These are phyloP conservation scores for Cylindrotheca fusiformis DNA, from an alignment of 108 stramenopile genomes.

Conservation along the genomic window DNA sequence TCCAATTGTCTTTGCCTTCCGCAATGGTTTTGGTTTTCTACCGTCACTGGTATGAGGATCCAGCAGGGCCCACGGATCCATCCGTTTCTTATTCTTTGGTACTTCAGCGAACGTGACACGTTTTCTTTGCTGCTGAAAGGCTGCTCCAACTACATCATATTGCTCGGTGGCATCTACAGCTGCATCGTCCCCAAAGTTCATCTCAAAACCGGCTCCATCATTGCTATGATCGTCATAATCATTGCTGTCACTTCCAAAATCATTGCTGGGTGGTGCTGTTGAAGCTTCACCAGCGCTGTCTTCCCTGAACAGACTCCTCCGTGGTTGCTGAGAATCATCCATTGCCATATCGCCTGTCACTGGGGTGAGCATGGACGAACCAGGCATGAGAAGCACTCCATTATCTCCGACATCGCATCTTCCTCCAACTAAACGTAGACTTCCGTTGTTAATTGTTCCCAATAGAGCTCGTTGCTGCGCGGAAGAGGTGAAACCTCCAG, in stretches of 20 bases:
- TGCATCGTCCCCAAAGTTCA: conserved; percentile 23
- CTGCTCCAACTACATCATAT: conserved; percentile 11
- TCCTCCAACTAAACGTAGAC: conserved; percentile 30
- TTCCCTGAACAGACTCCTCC: conserved; percentile 28
- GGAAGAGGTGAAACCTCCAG: conserved; percentile 5
- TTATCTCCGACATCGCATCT: conserved; percentile 49
- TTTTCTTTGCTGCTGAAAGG: conserved; percentile 3
- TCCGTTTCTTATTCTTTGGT: conserved; percentile 9
- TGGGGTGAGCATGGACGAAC: conserved; percentile 9
- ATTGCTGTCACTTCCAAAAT: conserved; percentile 3
- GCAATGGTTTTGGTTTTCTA: conserved; percentile 49
- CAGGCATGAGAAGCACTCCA: conserved; percentile 58
- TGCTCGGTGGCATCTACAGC: not conserved
- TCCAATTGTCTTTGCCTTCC: conserved; percentile 69
- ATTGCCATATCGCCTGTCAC: not conserved
- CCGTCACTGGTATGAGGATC: conserved; percentile 73
- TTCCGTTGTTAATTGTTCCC: conserved; percentile 30
- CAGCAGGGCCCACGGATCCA: conserved; percentile 80
- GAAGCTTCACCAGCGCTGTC: not conserved
- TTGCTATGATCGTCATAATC: conserved; percentile 37
- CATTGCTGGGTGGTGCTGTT: not conserved
- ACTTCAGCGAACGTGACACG: conserved; percentile 27
- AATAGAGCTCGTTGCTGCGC: conserved; percentile 30
- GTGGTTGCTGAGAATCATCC: not conserved
- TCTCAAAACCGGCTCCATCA: conserved; percentile 33